A percentile compares a stretch with the other conserved stretches of the same genome.
Evolutionary conservation across 257 asterid genomes (phyloP).

Genomic region (Solanum virginianum): DNA sequence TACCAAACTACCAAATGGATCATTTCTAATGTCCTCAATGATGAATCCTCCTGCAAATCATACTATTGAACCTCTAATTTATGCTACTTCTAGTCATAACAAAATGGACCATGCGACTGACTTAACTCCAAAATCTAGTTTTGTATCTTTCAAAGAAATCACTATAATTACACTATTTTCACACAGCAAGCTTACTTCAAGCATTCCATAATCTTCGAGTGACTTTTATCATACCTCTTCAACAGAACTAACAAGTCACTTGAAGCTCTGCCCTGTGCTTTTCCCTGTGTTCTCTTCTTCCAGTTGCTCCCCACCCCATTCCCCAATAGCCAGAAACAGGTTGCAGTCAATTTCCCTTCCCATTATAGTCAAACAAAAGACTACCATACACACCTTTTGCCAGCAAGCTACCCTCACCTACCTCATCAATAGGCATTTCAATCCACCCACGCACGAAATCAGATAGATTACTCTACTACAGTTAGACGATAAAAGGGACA

Average conservation of each 20-base stretch:
- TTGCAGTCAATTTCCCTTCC: not conserved
- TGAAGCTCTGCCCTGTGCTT: not conserved
- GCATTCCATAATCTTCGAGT: not conserved
- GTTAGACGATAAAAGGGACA: not conserved
- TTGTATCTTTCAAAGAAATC: not conserved
- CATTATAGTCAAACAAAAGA: not conserved
- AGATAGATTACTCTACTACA: not conserved
- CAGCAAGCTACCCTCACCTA: not conserved
- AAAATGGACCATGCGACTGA: not conserved
- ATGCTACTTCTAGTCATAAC: not conserved
- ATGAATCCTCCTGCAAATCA: not conserved
- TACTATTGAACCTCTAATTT: not conserved
- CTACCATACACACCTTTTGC: not conserved
- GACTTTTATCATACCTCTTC: not conserved
- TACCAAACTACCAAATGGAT: not conserved
- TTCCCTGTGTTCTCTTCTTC: not conserved
- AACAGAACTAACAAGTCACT: not conserved
- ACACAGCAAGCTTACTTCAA: not conserved
- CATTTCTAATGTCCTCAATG: not conserved
- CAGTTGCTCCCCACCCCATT: not conserved
- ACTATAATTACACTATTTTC: not conserved
- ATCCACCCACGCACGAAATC: not conserved
- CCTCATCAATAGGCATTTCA: not conserved
- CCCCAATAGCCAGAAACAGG: not conserved
- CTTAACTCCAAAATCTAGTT: not conserved